Base-by-base conservation (phyloP, 768 basidiomycete species). In the Rhizopogon roseolus region DNA sequence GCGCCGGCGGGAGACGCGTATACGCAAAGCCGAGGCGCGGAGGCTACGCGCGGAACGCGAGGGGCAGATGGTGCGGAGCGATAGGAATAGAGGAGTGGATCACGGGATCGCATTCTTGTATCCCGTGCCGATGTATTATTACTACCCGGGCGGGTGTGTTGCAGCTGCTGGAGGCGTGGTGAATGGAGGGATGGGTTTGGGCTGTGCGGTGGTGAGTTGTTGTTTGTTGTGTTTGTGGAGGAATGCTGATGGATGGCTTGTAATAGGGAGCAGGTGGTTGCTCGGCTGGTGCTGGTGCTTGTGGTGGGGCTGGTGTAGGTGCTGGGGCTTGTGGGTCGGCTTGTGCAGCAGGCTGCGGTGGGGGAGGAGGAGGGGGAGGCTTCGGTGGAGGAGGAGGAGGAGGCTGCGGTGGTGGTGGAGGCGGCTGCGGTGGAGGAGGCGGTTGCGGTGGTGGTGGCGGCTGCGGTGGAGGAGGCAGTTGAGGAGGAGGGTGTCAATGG, bases 61-160 rank as follows among this genome's bases (percentile, higher is more conserved):
- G 22, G 59, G 48, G 17, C 45, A 45, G 41, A 37, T 44, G 38
- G 49, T 45, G 22, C 50, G 50, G 22, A 22, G 3, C 22, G 3
- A 22, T n/a, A 38, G 58, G 32, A 52, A 54, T 9, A 17, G 17
- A 14, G 29, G n/a, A 11, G 22, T 16, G 25, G 60, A 40, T 16
- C 71, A 73, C 48, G 55, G 58, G 39, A 54, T 57, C 25, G 70
- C 76, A 32, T 79, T 79, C 57, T 63, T 79, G 46, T 57, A 62
- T 40, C 65, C 69, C 32, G 67, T 78, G 40, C 76, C 77, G 50
- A 40, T 76, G 22, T 71, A 64, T 46, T 70, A 57, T 56, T 49
- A 50, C 32, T 28, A 46, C 8, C 49, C 61, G 39, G 62, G 58
- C 50, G 66, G 67, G 3, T 59, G 49, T 14, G 57, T 53, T 22